Conservation (phyloP, 352 stramenopile genomes). For the Paralagenidium karlingii region DNA sequence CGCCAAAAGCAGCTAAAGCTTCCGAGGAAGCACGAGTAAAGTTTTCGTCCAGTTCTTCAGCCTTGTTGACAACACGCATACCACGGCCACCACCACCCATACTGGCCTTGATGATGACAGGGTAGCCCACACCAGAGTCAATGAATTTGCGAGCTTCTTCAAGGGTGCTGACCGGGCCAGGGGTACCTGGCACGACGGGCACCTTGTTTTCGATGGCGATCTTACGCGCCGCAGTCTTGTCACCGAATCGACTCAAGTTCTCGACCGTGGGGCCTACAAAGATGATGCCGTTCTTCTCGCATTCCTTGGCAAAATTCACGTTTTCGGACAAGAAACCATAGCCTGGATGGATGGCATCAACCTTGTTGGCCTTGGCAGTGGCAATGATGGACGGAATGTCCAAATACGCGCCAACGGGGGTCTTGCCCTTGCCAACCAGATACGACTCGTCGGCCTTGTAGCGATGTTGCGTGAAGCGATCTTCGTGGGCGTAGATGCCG, state of each 20-base stretch:
- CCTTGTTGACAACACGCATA: conserved; percentile 88
- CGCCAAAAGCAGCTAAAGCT: conserved; percentile 86
- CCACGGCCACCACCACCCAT: conserved; percentile 94
- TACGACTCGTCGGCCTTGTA: conserved; percentile 97
- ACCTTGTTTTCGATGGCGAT: conserved; percentile 85
- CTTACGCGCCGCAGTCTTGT: conserved; percentile 84
- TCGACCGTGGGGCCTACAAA: conserved; percentile 94
- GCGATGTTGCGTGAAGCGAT: conserved; percentile 92
- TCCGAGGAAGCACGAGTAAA: conserved; percentile 80
- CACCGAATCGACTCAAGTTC: conserved; percentile 81
- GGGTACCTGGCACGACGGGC: conserved; percentile 81
- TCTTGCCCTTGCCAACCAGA: conserved; percentile 84
- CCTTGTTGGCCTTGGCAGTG: conserved; percentile 85
- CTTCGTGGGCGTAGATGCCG: conserved; percentile 87
- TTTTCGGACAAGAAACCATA: conserved; percentile 98
- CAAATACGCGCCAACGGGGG: conserved; percentile 91
- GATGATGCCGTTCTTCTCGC: conserved; percentile 85
- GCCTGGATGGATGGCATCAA: conserved; percentile 93
- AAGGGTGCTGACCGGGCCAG: conserved; percentile 81
- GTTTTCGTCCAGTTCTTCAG: conserved; percentile 80
- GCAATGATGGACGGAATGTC: conserved; percentile 91
- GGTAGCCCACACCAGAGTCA: conserved; percentile 84
- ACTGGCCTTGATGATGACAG: conserved; percentile 98
- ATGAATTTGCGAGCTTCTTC: conserved; percentile 87
- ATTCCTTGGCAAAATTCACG: conserved; percentile 88